Percentiles rank a stretch among this genome's conserved stretches.
Conservation (phyloP, 176 grass and related monocot genomes). For the Carex scoparia region DNA sequence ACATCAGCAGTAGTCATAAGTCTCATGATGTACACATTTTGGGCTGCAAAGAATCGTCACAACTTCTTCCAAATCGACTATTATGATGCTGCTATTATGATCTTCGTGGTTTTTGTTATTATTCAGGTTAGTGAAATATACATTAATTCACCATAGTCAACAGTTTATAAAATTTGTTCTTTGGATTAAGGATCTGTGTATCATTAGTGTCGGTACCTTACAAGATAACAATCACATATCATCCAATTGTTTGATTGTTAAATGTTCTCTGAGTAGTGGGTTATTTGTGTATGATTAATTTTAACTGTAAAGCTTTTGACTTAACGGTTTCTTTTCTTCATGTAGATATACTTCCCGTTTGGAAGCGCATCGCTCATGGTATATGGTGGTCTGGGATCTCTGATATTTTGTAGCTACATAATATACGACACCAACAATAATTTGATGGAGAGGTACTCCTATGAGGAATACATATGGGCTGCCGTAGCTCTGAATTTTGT, state of each 20-base stretch:
- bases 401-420: conserved; percentile 85
- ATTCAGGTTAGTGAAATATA: conserved; percentile 38
- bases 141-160: background rate
- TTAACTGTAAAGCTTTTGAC: no score
- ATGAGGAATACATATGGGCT: conserved; percentile 92
- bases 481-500: conserved; percentile 71
- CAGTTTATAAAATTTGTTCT: background rate
- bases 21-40: conserved; percentile 85
- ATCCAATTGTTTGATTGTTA: background rate
- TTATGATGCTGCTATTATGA: conserved; percentile 49
- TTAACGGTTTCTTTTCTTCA: background rate
- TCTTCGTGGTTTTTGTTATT: conserved; percentile 64
- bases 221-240: background rate
- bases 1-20: conserved; percentile 66
- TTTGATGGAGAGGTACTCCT: conserved; percentile 76
- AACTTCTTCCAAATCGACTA: no score
- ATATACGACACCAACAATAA: conserved; percentile 90
- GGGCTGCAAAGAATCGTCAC: conserved; percentile 55
- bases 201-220: background rate
- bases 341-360: conserved; percentile 57
- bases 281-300: background rate
- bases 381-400: conserved; percentile 50
- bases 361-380: conserved; percentile 60
- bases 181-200: background rate
- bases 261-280: background rate